Conservation (phyloP, 257 asterid genomes). For the Ilex asprella region DNA sequence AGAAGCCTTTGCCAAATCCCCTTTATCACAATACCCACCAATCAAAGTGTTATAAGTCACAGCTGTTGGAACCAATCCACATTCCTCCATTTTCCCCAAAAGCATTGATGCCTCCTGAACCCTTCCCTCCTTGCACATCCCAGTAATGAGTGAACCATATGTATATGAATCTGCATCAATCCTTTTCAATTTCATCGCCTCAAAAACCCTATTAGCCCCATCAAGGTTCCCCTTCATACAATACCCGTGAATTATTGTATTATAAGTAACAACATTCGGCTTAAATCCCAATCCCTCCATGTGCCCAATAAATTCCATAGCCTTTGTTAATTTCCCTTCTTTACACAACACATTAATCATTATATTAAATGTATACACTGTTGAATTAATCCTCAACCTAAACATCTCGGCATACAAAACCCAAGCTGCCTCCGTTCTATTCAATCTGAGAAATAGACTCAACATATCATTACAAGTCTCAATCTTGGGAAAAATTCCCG, state of each 20-base stretch:
- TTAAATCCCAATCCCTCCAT: slow-evolving; percentile 43
- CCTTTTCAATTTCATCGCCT: slow-evolving; percentile 29
- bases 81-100: slow-evolving; percentile 37
- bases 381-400: slow-evolving; percentile 31
- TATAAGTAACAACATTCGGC: slow-evolving; percentile 45
- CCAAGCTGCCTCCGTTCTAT: slow-evolving; percentile 28
- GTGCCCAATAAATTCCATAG: slow-evolving; percentile 29
- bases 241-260: slow-evolving; percentile 37
- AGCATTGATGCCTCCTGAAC: slow-evolving; percentile 35
- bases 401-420: slow-evolving; percentile 38
- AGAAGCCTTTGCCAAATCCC: slow-evolving; percentile 43
- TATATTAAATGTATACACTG: slow-evolving; percentile 37
- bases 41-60: slow-evolving; percentile 45
- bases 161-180: slow-evolving; percentile 42
- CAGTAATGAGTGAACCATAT: slow-evolving; percentile 35
- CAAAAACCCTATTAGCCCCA: slow-evolving; percentile 30
- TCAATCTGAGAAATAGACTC: slow-evolving; percentile 32
- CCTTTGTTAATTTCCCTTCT: slow-evolving; percentile 50
- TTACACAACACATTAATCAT: slow-evolving; percentile 46
- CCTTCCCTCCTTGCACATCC: slow-evolving; percentile 32
- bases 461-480: slow-evolving; percentile 46
- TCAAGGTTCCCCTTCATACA: slow-evolving; percentile 30
- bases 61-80: slow-evolving; percentile 37
- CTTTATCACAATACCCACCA: slow-evolving; percentile 38
- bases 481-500: slow-evolving; percentile 29